phyloP scores from a whole-genome alignment of 345 rosid species.

The Gossypium raimondii region DNA sequence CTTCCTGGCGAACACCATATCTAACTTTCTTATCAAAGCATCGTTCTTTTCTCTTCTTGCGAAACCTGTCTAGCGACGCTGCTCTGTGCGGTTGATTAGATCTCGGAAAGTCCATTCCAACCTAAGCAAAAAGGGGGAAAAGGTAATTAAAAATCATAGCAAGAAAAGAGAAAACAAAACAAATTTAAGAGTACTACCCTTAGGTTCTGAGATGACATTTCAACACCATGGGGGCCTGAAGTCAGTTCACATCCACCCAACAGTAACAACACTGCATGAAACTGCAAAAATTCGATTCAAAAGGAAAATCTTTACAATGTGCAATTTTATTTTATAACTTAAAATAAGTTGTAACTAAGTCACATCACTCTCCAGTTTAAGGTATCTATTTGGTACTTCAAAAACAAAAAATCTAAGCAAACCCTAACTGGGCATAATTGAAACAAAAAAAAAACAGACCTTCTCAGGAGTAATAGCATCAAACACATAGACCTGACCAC shows the following conservation, averaged over 20 bases:
- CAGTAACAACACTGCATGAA: slow-evolving; percentile 69
- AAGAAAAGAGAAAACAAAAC: not conserved
- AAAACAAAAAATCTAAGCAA: not conserved
- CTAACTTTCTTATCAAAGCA: slow-evolving; percentile 93
- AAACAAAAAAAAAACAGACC: slow-evolving; percentile 31
- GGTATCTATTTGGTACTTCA: not conserved
- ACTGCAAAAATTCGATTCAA: slow-evolving; percentile 33
- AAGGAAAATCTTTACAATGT: not conserved
- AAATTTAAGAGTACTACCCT: slow-evolving; percentile 32
- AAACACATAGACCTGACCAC: slow-evolving; percentile 86
- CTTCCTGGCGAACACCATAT: slow-evolving; percentile 95
- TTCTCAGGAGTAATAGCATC: slow-evolving; percentile 77
- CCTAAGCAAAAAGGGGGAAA: slow-evolving; percentile 29
- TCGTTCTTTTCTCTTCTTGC: slow-evolving; percentile 90
- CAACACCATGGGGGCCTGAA: slow-evolving; percentile 56
- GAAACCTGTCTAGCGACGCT: slow-evolving; percentile 78
- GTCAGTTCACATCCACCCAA: slow-evolving; percentile 74
- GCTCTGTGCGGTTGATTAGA: slow-evolving; percentile 81
- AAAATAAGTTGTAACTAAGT: slow-evolving; percentile 4
- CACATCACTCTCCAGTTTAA: not conserved
- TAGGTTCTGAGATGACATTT: slow-evolving; percentile 48
- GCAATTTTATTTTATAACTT: not conserved
- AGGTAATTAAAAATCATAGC: not conserved
- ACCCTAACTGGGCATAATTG: slow-evolving; percentile 14
- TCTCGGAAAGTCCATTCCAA: slow-evolving; percentile 53